phyloP scores from a whole-genome alignment of 106 monocot species.

The Cymbidium sinense region DNA sequence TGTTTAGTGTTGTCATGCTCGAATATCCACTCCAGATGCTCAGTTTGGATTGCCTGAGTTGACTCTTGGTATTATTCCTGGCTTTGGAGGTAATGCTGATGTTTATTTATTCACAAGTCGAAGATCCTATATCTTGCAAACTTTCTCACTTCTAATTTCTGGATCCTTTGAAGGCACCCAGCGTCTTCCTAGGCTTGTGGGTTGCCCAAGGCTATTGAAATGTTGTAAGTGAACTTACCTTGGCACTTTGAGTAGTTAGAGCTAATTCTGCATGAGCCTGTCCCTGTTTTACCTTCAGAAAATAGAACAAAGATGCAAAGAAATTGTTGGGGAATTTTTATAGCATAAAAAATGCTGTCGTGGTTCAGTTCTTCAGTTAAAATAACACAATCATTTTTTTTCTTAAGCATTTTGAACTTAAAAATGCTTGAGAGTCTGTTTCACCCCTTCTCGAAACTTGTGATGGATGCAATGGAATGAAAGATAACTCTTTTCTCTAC shows the following conservation, averaged over 20 bases:
- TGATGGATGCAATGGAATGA: background rate
- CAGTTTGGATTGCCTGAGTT: constrained; percentile 84
- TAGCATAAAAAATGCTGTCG: background rate
- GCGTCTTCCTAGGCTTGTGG: constrained; percentile 84
- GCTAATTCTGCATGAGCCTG: background rate
- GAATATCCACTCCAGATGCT: constrained; percentile 71
- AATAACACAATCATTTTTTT: background rate
- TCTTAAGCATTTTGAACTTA: background rate
- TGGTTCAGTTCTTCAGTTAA: background rate
- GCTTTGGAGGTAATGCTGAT: constrained; percentile 61
- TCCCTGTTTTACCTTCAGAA: background rate
- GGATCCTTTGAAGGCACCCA: constrained; percentile 56
- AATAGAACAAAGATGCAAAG: background rate
- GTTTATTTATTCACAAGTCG: background rate
- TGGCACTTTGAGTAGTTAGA: background rate
- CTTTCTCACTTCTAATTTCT: background rate
- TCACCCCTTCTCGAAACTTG: too few species aligned
- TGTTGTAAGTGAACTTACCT: constrained; percentile 49
- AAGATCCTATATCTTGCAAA: background rate
- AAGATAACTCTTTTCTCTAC: background rate
- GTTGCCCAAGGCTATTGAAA: constrained; percentile 66
- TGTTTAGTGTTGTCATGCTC: constrained; percentile 79
- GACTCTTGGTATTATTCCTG: constrained; percentile 88
- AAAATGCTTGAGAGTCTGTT: background rate
- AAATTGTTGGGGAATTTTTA: background rate